Percentiles rank a stretch among this genome's conserved stretches.
Conservation (phyloP, 306 rosid genomes). For the Luffa acutangula region DNA sequence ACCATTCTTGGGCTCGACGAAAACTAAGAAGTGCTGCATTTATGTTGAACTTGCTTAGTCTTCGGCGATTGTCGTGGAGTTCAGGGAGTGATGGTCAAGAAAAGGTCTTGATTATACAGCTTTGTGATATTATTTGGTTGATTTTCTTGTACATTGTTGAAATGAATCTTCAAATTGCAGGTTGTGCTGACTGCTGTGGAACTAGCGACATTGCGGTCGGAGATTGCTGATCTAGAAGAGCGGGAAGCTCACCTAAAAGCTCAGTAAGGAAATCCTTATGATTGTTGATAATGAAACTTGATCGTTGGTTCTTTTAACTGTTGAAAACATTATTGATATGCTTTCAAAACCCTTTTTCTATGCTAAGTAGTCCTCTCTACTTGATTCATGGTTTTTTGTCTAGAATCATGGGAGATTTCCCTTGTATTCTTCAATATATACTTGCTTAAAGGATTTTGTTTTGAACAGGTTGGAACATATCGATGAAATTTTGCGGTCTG, state of each 20-base stretch:
- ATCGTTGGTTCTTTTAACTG: neutral
- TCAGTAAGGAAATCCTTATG: constrained; percentile 41
- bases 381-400: neutral
- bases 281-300: neutral
- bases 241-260: constrained; percentile 85
- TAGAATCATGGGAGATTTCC: neutral
- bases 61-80: constrained; percentile 52
- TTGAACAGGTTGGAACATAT: constrained; percentile 67
- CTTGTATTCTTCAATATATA: neutral
- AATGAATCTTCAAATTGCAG: constrained; percentile 28
- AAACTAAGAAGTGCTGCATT: constrained; percentile 35
- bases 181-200: constrained; percentile 55
- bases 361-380: neutral
- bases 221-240: constrained; percentile 71
- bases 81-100: constrained; percentile 34
- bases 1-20: constrained; percentile 28
- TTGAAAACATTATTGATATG: neutral
- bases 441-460: neutral
- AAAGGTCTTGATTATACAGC: constrained; percentile 37
- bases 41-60: constrained; percentile 57
- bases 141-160: neutral
- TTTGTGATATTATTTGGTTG: neutral
- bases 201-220: constrained; percentile 71
- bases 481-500: constrained; percentile 70
- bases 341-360: neutral